These are phyloP conservation scores for Orbilia ellipsospora DNA, from an alignment of 2,329 filamentous ascomycete genomes.

Conservation along the genomic window DNA sequence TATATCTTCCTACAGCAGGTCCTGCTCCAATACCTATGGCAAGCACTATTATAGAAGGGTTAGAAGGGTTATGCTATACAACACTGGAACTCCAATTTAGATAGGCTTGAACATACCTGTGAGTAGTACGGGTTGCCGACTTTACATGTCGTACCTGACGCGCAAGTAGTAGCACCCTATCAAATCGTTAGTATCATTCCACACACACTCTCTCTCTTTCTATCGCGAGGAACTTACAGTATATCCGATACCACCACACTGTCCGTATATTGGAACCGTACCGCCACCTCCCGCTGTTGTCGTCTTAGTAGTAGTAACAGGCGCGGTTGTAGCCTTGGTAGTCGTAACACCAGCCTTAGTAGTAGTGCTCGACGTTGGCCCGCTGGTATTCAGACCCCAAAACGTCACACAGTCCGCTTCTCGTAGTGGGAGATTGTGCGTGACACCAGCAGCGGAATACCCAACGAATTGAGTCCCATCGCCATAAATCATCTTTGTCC, in stretches of 20 bases:
- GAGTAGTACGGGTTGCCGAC: no score
- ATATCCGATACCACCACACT: conserved; percentile 56
- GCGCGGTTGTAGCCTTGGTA: conserved; percentile 17
- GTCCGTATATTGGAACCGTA: conserved; percentile 25
- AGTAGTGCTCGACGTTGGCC: conserved; percentile 22
- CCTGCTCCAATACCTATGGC: no score
- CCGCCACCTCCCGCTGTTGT: conserved; percentile 30
- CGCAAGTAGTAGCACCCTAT: no score
- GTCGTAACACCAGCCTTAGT: conserved; percentile 20
- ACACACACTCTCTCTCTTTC: no score
- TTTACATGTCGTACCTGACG: no score
- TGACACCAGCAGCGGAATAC: conserved; percentile 33
- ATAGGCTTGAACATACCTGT: no score
- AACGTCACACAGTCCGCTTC: conserved; percentile 18
- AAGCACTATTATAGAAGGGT: no score
- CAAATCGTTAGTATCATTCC: no score
- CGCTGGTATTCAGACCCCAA: conserved; percentile 40
- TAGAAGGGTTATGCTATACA: no score
- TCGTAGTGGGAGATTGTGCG: conserved; percentile 30
- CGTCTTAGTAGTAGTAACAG: background rate
- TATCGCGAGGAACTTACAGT: conserved; percentile 51
- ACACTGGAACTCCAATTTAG: no score
- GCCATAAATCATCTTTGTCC: conserved; percentile 56
- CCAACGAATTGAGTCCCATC: conserved; percentile 55
- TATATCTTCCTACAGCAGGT: no score